Conservation (phyloP, 73 alveolate species). For the Paramecium sexaurelia region DNA sequence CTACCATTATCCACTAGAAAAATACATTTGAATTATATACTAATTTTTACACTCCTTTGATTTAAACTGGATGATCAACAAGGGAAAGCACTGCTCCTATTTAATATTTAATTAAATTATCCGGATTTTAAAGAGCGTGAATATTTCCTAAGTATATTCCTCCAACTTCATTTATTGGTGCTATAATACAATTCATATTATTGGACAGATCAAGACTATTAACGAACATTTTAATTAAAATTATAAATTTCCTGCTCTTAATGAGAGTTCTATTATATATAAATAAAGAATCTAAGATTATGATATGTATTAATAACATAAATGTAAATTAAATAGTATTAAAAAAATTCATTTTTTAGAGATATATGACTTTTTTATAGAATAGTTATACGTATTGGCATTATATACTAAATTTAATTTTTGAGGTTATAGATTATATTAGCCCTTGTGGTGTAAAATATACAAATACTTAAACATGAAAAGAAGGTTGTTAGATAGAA, state of each 20-base stretch:
- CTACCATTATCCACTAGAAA: conserved; percentile 48
- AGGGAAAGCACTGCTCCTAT: conserved; percentile 22
- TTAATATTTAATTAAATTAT: neutral
- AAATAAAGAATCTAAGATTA: neutral
- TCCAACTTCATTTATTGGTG: conserved; percentile 27
- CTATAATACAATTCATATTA: conserved; percentile 5
- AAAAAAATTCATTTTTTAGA: conserved; percentile 22
- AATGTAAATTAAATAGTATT: neutral
- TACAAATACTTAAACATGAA: neutral
- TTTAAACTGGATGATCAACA: neutral
- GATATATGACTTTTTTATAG: conserved; percentile 23
- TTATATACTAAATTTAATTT: conserved; percentile 32
- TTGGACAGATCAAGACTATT: neutral
- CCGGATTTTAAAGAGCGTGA: conserved; percentile 32
- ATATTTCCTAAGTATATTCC: conserved; percentile 29
- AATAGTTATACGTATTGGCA: conserved; percentile 39
- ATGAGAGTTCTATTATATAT: neutral
- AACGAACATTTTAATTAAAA: conserved; percentile 38
- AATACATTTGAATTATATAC: neutral
- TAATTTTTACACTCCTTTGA: neutral
- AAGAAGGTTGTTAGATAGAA: neutral
- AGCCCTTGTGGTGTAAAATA: neutral
- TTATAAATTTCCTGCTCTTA: neutral
- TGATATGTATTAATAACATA: neutral
- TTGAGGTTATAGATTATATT: conserved; percentile 28